phyloP scores from a whole-genome alignment of 352 stramenopile species.

The Phytophthora sp. region DNA sequence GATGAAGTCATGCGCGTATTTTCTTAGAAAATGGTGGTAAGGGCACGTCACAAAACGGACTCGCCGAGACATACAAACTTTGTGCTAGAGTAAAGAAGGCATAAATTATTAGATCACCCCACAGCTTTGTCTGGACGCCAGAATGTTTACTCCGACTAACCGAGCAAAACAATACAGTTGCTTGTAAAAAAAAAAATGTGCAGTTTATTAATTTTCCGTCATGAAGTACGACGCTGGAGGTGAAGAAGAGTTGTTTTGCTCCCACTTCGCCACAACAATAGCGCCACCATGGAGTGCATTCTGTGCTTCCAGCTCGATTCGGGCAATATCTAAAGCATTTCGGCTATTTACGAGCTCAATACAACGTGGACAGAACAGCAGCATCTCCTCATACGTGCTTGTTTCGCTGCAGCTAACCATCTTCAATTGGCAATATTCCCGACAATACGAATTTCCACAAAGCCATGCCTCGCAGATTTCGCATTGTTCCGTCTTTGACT shows the following conservation, averaged over 20 bases:
- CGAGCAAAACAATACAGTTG: no score
- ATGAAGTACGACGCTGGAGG: not conserved
- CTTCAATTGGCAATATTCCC: constrained; percentile 18
- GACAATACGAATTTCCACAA: constrained; percentile 19
- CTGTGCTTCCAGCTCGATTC: constrained; percentile 4
- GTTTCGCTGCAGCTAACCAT: constrained; percentile 29
- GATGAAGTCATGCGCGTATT: no score
- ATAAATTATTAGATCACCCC: no score
- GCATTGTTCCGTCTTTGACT: constrained; percentile 6
- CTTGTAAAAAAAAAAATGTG: no score
- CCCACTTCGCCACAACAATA: constrained; percentile 2
- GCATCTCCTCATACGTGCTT: constrained; percentile 25
- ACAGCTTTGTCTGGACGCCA: no score
- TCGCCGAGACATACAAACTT: no score
- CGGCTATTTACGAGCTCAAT: constrained; percentile 16
- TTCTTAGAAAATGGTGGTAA: no score
- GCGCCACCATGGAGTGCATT: constrained; percentile 13
- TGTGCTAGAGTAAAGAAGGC: no score
- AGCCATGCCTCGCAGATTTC: constrained; percentile 27
- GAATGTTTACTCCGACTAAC: no score
- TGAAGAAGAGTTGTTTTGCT: constrained; percentile 11
- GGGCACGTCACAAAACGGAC: no score
- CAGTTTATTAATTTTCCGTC: constrained; percentile 5
- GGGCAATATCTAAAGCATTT: constrained; percentile 19
- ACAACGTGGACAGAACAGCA: constrained; percentile 25